A percentile compares a stretch with the other conserved stretches of the same genome.
phyloP scores from a whole-genome alignment of 352 stramenopile genomes.

The Albugo laibachii region DNA sequence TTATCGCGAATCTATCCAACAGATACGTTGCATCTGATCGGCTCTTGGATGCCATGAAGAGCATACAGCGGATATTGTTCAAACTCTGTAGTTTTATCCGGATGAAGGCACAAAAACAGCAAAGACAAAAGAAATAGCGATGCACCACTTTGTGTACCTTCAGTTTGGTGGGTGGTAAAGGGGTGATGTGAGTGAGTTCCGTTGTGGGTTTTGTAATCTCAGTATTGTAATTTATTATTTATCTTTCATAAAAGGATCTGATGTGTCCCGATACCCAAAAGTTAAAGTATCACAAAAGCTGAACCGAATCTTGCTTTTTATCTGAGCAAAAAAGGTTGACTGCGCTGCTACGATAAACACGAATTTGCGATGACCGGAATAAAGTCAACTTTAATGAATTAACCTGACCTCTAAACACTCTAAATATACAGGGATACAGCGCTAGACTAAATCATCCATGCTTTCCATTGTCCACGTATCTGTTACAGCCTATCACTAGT shows the following conservation, averaged over 20 bases:
- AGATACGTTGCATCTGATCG: constrained; percentile 19
- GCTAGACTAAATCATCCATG: no score
- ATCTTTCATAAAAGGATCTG: constrained; percentile 10
- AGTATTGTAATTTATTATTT: constrained; percentile 18
- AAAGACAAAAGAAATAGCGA: constrained; percentile 18
- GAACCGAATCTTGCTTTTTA: constrained; percentile 16
- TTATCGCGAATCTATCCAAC: constrained; percentile 24
- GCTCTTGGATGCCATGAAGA: constrained; percentile 5
- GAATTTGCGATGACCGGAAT: no score
- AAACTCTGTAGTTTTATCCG: constrained; percentile 13
- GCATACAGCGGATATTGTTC: constrained; percentile 3
- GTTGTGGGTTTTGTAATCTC: constrained; percentile 20
- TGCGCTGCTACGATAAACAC: no score
- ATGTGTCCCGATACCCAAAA: constrained; percentile 20
- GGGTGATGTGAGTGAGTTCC: constrained; percentile 20
- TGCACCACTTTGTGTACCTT: constrained; percentile 14
- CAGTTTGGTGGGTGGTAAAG: constrained; percentile 18
- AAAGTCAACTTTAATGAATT: no score
- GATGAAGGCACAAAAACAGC: constrained; percentile 16
- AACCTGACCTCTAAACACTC: no score
- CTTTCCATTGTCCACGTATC: no score
- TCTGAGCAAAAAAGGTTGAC: constrained; percentile 8
- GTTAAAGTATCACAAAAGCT: constrained; percentile 17
- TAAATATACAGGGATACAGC: no score
- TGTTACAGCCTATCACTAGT: no score